Evolutionary conservation across 1,284 basidiomycete species (phyloP), one percentile per base, ranked within the genome.

Genomic region (Tilletia walkeri): DNA sequence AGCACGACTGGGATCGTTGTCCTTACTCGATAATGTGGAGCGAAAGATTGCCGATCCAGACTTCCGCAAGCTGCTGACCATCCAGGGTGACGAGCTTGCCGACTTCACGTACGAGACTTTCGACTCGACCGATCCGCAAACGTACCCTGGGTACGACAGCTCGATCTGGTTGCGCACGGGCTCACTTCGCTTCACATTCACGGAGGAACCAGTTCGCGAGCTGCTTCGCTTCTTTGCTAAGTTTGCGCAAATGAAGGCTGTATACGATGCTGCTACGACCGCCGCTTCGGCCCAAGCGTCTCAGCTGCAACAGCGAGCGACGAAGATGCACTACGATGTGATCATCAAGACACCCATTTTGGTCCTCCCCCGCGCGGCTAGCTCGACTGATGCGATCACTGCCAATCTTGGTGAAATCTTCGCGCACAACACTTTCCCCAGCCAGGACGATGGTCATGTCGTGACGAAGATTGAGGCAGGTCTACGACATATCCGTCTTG

Each of bases 81-180:
- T 99, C 69, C 93, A 99, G 81, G 96, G 95, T 49, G 89, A 94
- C 78, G 92, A 99, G 83, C 89, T 99, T 65, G 95, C 94, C 34
- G 92, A 97, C 83, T 94, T 99, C 85, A 89, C 89, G 69, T 98
- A 99, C 84, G 91, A 97, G 84, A 99, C 94, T 0, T 95, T 90
- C 84, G 92, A 95, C 83, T 84, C 86, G 2, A 79, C 76, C 9
- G 87, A 88, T 48, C 71, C 79, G 5, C 86, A 88, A 45, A 86
- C 87, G 0, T 92, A 93, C 84, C 87, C 88, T 1, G 93, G 93
- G 48, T 89, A 95, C 85, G 94, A 95, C 84, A 94, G 94, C 3
- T 89, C 90, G 4, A 86, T 99, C 70, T 88, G 89, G 75, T 88
- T 99, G 69, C 89, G 90, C 39, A 90, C 93, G n/a, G 95, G 93